Conservation (phyloP, 2,329 filamentous ascomycete genomes). For the Didymella pomorum region DNA sequence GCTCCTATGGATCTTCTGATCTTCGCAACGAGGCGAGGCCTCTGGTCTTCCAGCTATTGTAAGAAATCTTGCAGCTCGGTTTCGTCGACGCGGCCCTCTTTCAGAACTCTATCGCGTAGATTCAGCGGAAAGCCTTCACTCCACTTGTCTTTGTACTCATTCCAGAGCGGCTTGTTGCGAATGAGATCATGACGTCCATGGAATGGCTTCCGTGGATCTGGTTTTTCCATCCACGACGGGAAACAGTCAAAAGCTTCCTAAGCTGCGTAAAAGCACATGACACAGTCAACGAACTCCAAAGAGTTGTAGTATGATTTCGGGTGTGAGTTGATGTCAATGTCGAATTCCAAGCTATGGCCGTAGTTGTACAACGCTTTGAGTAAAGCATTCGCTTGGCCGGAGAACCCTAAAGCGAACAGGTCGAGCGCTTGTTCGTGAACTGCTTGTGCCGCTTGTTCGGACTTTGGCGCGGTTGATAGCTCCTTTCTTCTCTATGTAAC, state of each 20-base stretch:
- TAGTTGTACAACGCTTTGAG: conserved; percentile 9
- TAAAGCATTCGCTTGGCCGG: conserved; percentile 3
- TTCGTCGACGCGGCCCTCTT: not conserved
- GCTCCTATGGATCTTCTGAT: not conserved
- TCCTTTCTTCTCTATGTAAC: conserved; percentile 10
- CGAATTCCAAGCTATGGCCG: conserved; percentile 8
- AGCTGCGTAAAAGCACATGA: not conserved
- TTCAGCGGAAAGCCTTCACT: not conserved
- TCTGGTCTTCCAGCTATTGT: not conserved
- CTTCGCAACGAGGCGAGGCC: not conserved
- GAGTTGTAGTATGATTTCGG: not conserved
- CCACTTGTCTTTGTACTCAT: not conserved
- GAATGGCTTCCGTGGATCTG: not conserved
- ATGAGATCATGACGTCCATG: not conserved
- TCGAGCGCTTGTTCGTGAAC: conserved; percentile 11
- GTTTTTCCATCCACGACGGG: not conserved
- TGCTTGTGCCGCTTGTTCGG: not conserved
- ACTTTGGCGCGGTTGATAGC: conserved; percentile 3
- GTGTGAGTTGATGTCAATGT: not conserved
- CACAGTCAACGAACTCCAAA: not conserved
- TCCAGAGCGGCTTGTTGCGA: not conserved
- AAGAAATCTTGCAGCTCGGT: not conserved
- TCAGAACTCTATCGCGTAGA: not conserved
- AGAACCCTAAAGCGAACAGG: conserved; percentile 7
- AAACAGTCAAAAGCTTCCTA: not conserved